These are phyloP conservation scores for Daldinia loculata DNA, from an alignment of 495 filamentous ascomycete genomes.

Conservation along the genomic window DNA sequence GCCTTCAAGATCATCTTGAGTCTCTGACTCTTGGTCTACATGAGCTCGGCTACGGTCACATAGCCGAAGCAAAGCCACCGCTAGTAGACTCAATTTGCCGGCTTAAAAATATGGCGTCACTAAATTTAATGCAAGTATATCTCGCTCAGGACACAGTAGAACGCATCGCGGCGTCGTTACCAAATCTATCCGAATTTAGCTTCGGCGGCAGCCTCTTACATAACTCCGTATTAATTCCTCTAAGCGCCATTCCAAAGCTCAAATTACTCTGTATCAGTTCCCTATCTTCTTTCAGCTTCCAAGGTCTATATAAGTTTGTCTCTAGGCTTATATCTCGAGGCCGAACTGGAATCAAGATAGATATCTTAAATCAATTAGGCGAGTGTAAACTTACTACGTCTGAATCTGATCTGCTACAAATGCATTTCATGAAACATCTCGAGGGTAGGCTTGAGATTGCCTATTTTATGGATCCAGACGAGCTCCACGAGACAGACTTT, in stretches of 20 bases:
- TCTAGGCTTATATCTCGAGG: constrained; percentile 49
- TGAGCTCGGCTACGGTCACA: constrained; percentile 57
- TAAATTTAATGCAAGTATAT: constrained; percentile 43
- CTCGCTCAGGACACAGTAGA: constrained; percentile 30
- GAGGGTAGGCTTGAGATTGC: constrained; percentile 43
- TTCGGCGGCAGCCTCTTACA: constrained; percentile 60
- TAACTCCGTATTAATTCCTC: constrained; percentile 59
- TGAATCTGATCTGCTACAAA: constrained; percentile 32
- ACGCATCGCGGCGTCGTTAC: constrained; percentile 46
- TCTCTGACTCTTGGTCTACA: constrained; percentile 58
- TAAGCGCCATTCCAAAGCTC: constrained; percentile 52
- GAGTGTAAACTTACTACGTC: constrained; percentile 32
- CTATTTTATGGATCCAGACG: constrained; percentile 46
- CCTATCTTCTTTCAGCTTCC: constrained; percentile 56
- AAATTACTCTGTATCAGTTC: constrained; percentile 58
- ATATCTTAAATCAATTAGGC: constrained; percentile 39
- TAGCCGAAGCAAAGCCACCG: constrained; percentile 44
- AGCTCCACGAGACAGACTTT: constrained; percentile 48
- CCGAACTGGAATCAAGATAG: constrained; percentile 43
- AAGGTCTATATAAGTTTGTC: constrained; percentile 59
- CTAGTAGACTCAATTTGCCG: constrained; percentile 59
- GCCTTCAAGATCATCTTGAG: constrained; percentile 38
- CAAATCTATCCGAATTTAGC: constrained; percentile 63
- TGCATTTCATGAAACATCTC: constrained; percentile 29
- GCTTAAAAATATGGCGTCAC: constrained; percentile 43